Conservation (phyloP, 2,329 filamentous ascomycete species). For the Sporothrix sp. region DNA sequence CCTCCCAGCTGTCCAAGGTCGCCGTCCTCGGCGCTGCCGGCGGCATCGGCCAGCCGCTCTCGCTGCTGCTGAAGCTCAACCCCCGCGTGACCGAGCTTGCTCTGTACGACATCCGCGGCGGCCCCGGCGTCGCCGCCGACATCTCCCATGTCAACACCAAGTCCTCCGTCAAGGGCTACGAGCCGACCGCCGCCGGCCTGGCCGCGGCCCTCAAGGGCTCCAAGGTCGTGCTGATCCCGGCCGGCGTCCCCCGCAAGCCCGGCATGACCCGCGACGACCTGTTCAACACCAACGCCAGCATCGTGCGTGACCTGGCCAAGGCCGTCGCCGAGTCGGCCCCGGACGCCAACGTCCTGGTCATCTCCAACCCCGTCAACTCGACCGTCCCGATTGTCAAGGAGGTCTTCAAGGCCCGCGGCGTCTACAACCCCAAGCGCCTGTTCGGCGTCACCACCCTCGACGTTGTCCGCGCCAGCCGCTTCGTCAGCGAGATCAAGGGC, state of each 20-base stretch:
- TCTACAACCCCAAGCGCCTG: slow-evolving; percentile 98
- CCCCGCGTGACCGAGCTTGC: slow-evolving; percentile 86
- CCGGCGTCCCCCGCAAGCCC: slow-evolving; percentile 97
- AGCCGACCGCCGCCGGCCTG: slow-evolving; percentile 66
- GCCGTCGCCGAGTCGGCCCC: slow-evolving; percentile 80
- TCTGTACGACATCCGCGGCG: slow-evolving; percentile 95
- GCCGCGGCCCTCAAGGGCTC: slow-evolving; percentile 70
- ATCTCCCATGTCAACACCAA: slow-evolving; percentile 99
- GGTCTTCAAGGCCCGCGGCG: slow-evolving; percentile 87
- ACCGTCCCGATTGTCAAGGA: slow-evolving; percentile 96
- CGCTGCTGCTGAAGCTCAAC: slow-evolving; percentile 97
- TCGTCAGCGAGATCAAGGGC: slow-evolving; percentile 89
- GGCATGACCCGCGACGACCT: slow-evolving; percentile 99
- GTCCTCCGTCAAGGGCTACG: slow-evolving; percentile 85
- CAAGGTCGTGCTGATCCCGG: slow-evolving; percentile 94
- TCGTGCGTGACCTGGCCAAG: slow-evolving; percentile 97
- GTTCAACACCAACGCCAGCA: slow-evolving; percentile 99
- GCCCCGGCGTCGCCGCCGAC: slow-evolving; percentile 93
- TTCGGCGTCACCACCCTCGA: slow-evolving; percentile 99
- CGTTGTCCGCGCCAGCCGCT: slow-evolving; percentile 93
- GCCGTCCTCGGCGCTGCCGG: slow-evolving; percentile 92
- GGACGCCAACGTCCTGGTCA: slow-evolving; percentile 91
- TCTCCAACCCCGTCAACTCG: slow-evolving; percentile 99
- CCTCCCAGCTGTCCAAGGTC: slow-evolving; percentile 80
- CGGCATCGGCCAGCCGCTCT: slow-evolving; percentile 97